Conservation (phyloP, 345 rosid genomes). For the Hibiscus tridactylites region DNA sequence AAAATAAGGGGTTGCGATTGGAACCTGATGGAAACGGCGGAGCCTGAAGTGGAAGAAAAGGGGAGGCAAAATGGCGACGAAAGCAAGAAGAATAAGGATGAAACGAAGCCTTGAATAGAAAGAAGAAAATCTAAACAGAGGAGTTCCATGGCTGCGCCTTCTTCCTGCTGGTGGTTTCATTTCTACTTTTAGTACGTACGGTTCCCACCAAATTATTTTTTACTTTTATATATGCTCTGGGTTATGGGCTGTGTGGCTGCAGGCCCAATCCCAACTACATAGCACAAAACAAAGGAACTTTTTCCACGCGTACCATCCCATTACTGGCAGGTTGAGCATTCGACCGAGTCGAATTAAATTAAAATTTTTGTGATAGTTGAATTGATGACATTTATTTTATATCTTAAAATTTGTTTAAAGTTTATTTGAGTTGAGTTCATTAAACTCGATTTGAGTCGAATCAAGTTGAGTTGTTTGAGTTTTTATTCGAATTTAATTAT, state of each 20-base stretch:
- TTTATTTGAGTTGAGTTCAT: no score
- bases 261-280: background rate
- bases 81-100: conserved; percentile 44
- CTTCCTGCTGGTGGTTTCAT: background rate
- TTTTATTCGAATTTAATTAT: no score
- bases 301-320: no score
- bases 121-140: conserved; percentile 20
- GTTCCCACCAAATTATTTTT: background rate
- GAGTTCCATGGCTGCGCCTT: conserved; percentile 2
- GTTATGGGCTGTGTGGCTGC: background rate
- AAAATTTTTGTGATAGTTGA: no score
- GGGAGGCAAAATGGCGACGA: conserved; percentile 72
- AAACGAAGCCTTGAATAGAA: conserved; percentile 30
- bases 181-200: background rate
- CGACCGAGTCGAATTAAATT: no score
- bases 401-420: no score
- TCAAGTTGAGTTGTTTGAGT: no score
- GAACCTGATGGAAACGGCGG: conserved; percentile 57
- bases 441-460: no score
- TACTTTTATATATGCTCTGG: background rate
- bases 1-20: background rate
- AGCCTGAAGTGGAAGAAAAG: conserved; percentile 79
- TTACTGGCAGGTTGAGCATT: no score
- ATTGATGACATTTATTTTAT: no score
- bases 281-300: background rate